phyloP scores from a whole-genome alignment of 78 protist genomes.

The Pelomyxa schiedti region DNA sequence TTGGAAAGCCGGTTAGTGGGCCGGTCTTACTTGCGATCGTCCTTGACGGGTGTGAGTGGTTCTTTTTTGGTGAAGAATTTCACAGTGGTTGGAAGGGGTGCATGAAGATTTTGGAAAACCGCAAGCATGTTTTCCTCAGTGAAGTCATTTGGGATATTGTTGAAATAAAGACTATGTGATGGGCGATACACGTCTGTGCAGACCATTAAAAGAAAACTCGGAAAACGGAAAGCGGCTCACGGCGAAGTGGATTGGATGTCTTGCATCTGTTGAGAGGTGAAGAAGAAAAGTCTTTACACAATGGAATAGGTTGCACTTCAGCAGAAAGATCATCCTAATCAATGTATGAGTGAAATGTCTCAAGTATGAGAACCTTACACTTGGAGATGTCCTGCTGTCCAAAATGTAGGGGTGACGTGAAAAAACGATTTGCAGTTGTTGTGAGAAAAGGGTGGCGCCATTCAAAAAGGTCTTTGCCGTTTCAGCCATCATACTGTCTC shows the following conservation, averaged over 20 bases:
- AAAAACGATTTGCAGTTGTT: slow-evolving; percentile 8
- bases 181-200: slow-evolving; percentile 31
- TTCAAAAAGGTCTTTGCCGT: slow-evolving; percentile 29
- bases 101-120: slow-evolving; percentile 7
- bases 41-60: neutral
- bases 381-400: slow-evolving; percentile 32
- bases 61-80: slow-evolving; percentile 35
- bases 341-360: neutral
- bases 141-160: slow-evolving; percentile 24
- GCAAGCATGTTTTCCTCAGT: slow-evolving; percentile 19
- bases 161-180: slow-evolving; percentile 30
- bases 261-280: slow-evolving; percentile 26
- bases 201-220: too few species aligned
- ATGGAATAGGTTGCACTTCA: neutral
- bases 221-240: too few species aligned
- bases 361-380: neutral
- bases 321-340: neutral
- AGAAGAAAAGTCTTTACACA: slow-evolving; percentile 10
- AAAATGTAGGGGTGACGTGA: slow-evolving; percentile 21
- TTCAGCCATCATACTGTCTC: slow-evolving; percentile 18
- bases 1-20: slow-evolving; percentile 14
- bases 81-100: slow-evolving; percentile 13
- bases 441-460: slow-evolving; percentile 10
- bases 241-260: neutral
- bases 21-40: neutral